Conservation (phyloP, 495 filamentous ascomycete genomes). For the Chaetomium cochliodes region DNA sequence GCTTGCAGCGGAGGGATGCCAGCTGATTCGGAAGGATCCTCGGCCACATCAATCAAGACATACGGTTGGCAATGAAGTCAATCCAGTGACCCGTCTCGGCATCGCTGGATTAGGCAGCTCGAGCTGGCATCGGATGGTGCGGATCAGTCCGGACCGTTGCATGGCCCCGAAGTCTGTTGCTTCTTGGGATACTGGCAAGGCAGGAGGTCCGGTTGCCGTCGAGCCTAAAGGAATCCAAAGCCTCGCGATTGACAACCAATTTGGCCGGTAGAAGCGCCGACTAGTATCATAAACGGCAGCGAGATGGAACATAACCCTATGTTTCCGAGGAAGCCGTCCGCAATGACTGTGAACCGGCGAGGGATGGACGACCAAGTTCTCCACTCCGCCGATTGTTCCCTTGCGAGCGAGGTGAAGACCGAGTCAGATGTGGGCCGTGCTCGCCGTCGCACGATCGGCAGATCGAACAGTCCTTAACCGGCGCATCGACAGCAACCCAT, state of each 20-base stretch:
- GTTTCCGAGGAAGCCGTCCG: background rate
- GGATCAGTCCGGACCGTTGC: conserved; percentile 12
- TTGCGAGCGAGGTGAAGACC: background rate
- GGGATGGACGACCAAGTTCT: background rate
- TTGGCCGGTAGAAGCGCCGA: background rate
- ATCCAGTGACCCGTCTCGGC: conserved; percentile 18
- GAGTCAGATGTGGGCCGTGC: conserved; percentile 25
- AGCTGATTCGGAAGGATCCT: background rate
- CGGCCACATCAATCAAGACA: background rate
- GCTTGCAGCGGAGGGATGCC: background rate
- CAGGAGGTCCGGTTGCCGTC: background rate
- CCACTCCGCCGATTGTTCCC: background rate
- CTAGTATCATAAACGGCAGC: background rate
- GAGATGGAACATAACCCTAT: background rate
- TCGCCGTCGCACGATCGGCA: background rate
- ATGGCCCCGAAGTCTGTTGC: background rate
- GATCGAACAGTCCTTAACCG: too few species aligned
- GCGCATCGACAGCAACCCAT: too few species aligned
- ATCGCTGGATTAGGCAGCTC: conserved; percentile 28
- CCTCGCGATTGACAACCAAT: background rate
- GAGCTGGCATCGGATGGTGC: background rate
- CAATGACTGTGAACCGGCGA: background rate
- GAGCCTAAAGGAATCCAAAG: background rate
- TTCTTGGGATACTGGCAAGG: background rate
- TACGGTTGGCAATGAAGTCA: background rate